A percentile compares a stretch with the other conserved stretches of the same genome.
phyloP scores from a whole-genome alignment of 495 filamentous ascomycete species.

The Lophiostoma macrostomum region DNA sequence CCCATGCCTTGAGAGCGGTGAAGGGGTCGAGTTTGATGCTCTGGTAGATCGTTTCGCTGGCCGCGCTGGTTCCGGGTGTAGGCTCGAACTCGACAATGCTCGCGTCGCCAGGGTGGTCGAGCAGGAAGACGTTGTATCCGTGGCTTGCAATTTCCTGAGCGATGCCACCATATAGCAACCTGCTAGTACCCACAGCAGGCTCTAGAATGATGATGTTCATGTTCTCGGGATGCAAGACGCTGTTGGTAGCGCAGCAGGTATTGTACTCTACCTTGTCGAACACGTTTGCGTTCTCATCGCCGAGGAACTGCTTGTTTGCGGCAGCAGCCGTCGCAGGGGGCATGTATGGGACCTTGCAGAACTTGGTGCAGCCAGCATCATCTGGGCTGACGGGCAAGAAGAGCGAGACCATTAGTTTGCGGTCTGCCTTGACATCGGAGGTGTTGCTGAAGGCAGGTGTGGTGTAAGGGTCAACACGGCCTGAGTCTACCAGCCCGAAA shows the following conservation, averaged over 20 bases:
- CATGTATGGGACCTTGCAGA: neutral
- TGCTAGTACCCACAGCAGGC: conserved; percentile 55
- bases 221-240: neutral
- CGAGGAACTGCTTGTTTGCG: conserved; percentile 1
- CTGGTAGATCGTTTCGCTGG: neutral
- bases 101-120: conserved; percentile 9
- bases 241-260: neutral
- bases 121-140: neutral
- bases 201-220: conserved; percentile 61
- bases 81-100: conserved; percentile 7
- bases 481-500: neutral
- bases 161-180: conserved; percentile 22
- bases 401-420: conserved; percentile 1
- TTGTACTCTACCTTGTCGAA: conserved; percentile 29
- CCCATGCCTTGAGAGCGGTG: neutral
- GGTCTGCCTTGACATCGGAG: neutral
- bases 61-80: neutral
- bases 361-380: neutral
- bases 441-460: no score
- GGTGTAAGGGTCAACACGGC: neutral
- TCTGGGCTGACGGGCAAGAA: neutral
- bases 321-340: neutral
- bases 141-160: neutral
- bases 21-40: conserved; percentile 3
- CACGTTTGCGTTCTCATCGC: neutral